These are phyloP conservation scores for Tremellales sp. DNA, from an alignment of 1,284 basidiomycete species.

Conservation along the genomic window DNA sequence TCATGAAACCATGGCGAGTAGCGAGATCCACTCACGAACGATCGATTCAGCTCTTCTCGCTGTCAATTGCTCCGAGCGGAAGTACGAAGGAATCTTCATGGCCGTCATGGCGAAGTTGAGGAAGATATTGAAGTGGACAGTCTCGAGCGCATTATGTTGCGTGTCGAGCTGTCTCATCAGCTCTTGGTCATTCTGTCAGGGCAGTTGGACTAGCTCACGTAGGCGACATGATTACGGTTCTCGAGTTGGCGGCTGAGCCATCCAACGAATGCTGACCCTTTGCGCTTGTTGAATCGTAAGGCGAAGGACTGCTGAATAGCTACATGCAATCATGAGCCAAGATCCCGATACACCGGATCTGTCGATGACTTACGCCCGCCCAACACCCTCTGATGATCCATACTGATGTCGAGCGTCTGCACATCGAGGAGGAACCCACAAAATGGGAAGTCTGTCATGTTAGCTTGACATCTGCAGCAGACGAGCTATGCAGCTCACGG, in stretches of 20 bases:
- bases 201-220: conserved; percentile 22
- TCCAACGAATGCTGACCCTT: conserved; percentile 33
- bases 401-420: conserved; percentile 66
- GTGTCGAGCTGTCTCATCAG: conserved; percentile 57
- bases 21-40: conserved; percentile 8
- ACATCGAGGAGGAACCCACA: conserved; percentile 79
- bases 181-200: too few species aligned
- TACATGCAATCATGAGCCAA: conserved; percentile 6
- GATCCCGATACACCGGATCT: background rate
- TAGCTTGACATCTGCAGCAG: conserved; percentile 4
- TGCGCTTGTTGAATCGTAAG: conserved; percentile 28
- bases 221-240: conserved; percentile 47
- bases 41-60: conserved; percentile 7
- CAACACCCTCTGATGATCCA: conserved; percentile 66
- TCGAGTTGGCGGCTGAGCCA: conserved; percentile 48
- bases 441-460: conserved; percentile 76
- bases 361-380: conserved; percentile 54
- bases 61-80: conserved; percentile 56
- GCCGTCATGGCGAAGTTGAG: conserved; percentile 79
- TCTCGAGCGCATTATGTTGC: conserved; percentile 60
- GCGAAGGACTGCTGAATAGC: conserved; percentile 46
- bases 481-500: conserved; percentile 2
- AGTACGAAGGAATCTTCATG: conserved; percentile 83
- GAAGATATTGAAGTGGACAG: conserved; percentile 76
- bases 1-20: conserved; percentile 20